These are phyloP conservation scores for Ceratobasidium sp. DNA, from an alignment of 1,284 basidiomycete species.

Conservation along the genomic window DNA sequence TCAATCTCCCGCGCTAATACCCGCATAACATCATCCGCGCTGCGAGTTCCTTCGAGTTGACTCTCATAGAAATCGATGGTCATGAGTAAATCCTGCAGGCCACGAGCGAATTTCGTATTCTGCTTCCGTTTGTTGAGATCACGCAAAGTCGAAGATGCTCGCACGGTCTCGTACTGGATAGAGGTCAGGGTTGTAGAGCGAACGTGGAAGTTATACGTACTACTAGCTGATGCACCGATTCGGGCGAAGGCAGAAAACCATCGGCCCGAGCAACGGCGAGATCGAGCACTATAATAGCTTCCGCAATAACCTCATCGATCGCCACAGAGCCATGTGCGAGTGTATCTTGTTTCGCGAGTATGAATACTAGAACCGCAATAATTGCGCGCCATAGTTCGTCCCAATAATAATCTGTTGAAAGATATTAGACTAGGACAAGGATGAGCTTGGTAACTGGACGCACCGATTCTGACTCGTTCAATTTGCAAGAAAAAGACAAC, in stretches of 20 bases:
- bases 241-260: slow-evolving; percentile 67
- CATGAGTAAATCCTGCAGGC: slow-evolving; percentile 56
- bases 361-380: slow-evolving; percentile 66
- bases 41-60: slow-evolving; percentile 62
- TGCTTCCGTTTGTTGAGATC: slow-evolving; percentile 55
- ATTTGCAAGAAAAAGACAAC: slow-evolving; percentile 68
- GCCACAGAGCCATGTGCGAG: slow-evolving; percentile 58
- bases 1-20: slow-evolving; percentile 69
- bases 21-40: slow-evolving; percentile 66
- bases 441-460: slow-evolving; percentile 43
- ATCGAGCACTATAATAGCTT: slow-evolving; percentile 56
- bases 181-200: slow-evolving; percentile 9
- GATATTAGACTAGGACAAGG: background rate
- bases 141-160: slow-evolving; percentile 63
- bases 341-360: slow-evolving; percentile 65
- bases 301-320: background rate
- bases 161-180: slow-evolving; percentile 71
- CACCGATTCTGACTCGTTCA: slow-evolving; percentile 66
- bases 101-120: slow-evolving; percentile 1
- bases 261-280: slow-evolving; percentile 66
- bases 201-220: slow-evolving; percentile 59
- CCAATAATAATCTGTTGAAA: slow-evolving; percentile 71
- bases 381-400: slow-evolving; percentile 70
- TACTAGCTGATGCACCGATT: slow-evolving; percentile 68
- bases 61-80: slow-evolving; percentile 65